phyloP scores from a whole-genome alignment of 495 filamentous ascomycete species.

The Letharia lupina region DNA sequence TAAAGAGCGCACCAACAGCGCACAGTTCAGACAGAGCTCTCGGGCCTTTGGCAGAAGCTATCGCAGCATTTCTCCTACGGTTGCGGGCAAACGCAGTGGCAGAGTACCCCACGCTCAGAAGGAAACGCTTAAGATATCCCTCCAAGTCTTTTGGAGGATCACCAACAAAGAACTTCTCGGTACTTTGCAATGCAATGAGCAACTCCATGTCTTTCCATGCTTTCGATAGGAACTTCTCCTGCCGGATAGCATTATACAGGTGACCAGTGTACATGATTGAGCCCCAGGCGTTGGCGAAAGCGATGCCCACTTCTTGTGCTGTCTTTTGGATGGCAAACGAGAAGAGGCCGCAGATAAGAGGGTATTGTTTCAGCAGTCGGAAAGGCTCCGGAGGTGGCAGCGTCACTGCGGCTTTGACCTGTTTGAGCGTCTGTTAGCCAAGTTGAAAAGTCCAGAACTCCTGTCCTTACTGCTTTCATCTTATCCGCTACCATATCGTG shows the following conservation, averaged over 20 bases:
- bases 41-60: slow-evolving; percentile 26
- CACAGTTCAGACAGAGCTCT: slow-evolving; percentile 25
- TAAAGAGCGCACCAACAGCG: slow-evolving; percentile 31
- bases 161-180: slow-evolving; percentile 30
- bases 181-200: slow-evolving; percentile 20
- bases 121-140: slow-evolving; percentile 32
- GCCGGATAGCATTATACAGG: slow-evolving; percentile 32
- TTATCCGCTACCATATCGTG: slow-evolving; percentile 22
- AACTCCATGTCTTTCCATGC: slow-evolving; percentile 36
- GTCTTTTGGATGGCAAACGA: slow-evolving; percentile 27
- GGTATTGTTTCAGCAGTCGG: slow-evolving; percentile 24
- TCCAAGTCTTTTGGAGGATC: slow-evolving; percentile 24
- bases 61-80: slow-evolving; percentile 13
- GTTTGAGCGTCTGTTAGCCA: background rate
- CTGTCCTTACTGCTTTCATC: slow-evolving; percentile 3
- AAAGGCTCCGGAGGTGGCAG: slow-evolving; percentile 18
- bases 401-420: background rate
- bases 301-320: slow-evolving; percentile 26
- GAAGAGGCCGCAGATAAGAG: slow-evolving; percentile 31
- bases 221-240: slow-evolving; percentile 24
- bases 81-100: slow-evolving; percentile 25
- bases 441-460: background rate
- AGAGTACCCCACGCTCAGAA: slow-evolving; percentile 32
- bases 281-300: slow-evolving; percentile 31
- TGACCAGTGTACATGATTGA: slow-evolving; percentile 32